phyloP scores from a whole-genome alignment of 306 rosid species.

The Pterocarpus santalinus region DNA sequence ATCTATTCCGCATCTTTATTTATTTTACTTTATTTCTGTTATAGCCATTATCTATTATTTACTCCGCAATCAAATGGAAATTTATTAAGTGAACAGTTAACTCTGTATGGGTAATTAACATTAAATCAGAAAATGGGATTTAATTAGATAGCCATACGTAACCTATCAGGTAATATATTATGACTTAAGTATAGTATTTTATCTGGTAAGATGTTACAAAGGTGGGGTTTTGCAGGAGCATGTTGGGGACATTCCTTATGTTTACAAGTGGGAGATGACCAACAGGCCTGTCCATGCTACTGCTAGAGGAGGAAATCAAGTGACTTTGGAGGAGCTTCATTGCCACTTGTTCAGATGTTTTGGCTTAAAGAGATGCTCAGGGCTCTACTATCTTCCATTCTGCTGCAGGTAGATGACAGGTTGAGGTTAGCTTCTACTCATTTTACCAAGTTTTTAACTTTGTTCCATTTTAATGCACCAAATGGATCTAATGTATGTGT shows the following conservation, averaged over 20 bases:
- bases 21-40: no score
- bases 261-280: constrained; percentile 81
- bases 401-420: constrained; percentile 81
- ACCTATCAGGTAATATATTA: no score
- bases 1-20: no score
- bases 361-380: constrained; percentile 79
- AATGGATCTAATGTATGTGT: neutral
- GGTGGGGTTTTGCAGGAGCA: constrained; percentile 64
- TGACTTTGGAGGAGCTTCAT: constrained; percentile 71
- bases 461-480: neutral
- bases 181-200: no score
- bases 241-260: constrained; percentile 58
- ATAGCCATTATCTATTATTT: no score
- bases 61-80: no score
- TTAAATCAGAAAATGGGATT: no score
- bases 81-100: no score
- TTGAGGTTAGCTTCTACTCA: constrained; percentile 63
- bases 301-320: constrained; percentile 76
- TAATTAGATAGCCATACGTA: no score
- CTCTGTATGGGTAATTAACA: no score
- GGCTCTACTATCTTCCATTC: constrained; percentile 86
- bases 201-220: no score
- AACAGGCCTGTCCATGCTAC: constrained; percentile 86
- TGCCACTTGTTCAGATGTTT: constrained; percentile 65
- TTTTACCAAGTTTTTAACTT: neutral